Evolutionary conservation across 805 yeast species (phyloP), one percentile per base, ranked within the genome.

Genomic region (Teunomyces cretensis): DNA sequence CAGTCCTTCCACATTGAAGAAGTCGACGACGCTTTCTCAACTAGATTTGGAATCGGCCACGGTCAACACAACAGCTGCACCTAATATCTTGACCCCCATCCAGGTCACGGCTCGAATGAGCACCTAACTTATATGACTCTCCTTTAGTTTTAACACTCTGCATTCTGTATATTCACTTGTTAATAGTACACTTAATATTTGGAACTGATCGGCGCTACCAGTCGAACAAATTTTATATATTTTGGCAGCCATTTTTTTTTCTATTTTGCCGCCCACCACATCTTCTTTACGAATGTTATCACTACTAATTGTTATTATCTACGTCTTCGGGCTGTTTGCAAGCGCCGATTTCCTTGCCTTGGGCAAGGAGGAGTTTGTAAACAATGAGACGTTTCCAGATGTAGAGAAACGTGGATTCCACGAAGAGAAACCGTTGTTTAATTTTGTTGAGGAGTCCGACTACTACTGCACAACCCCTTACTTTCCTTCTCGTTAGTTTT

Each of bases 81-180:
- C 75, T 1, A 68, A 60, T 44, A 65, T 70, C 5, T 61, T 72
- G 9, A 68, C 76, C 0, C 72, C 68, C 7, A 65, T 72, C 9
- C 76, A 70, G 44, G 76, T 71, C 8, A 67, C 72, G n/a, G 70
- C 70, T 14, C 45, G 69, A 40, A 65, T 65, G 70, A 65, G 69
- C 48, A 64, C 70, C 30, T 64, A 45, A 45, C n/a, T 3, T 14
- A 22, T 14, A 31, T 41, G 15, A 33, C 39, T 27, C 30, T 40
- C 11, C 24, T 16, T 27, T 39, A n/a, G 26, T 36, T 42, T 31
- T 38, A 7, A 4, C 22, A 17, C 30, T 19, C 24, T 37, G 38
- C 41, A 43, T 38, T 32, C 24, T 32, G n/a, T 24, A 14, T 9
- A 33, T 30, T 13, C 27, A 16, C 30, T 39, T 32, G 24, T 41